phyloP scores from a whole-genome alignment of 164 flowering plant genomes.

The Magnolia officinalis region DNA sequence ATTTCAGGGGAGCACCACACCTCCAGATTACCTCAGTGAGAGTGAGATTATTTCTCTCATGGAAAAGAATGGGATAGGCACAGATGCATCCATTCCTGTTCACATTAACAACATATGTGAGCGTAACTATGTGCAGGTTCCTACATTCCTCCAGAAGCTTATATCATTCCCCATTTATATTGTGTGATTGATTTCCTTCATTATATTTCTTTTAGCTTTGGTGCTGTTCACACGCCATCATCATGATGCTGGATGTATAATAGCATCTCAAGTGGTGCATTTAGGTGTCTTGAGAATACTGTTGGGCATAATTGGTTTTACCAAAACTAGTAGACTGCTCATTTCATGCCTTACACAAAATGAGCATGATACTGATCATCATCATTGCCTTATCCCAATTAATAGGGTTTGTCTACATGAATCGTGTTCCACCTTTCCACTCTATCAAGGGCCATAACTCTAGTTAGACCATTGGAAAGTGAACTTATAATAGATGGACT shows the following conservation, averaged over 20 bases:
- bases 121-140: constrained; percentile 93
- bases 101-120: constrained; percentile 97
- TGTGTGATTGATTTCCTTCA: neutral
- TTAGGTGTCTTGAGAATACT: neutral
- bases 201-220: too few relatives aligned
- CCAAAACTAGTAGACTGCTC: too few relatives aligned
- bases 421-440: too few relatives aligned
- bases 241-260: neutral
- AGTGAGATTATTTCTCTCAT: constrained; percentile 94
- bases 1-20: constrained; percentile 62
- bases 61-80: constrained; percentile 97
- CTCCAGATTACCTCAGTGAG: constrained; percentile 94
- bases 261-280: constrained; percentile 6
- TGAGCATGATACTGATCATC: too few relatives aligned
- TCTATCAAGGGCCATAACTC: too few relatives aligned
- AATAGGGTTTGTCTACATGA: too few relatives aligned
- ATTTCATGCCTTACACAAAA: too few relatives aligned
- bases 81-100: constrained; percentile 95
- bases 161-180: neutral
- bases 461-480: too few relatives aligned
- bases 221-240: neutral
- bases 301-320: neutral
- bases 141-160: neutral
- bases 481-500: too few relatives aligned
- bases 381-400: too few relatives aligned